Conservation (phyloP, 257 asterid species). For the Echium plantagineum region DNA sequence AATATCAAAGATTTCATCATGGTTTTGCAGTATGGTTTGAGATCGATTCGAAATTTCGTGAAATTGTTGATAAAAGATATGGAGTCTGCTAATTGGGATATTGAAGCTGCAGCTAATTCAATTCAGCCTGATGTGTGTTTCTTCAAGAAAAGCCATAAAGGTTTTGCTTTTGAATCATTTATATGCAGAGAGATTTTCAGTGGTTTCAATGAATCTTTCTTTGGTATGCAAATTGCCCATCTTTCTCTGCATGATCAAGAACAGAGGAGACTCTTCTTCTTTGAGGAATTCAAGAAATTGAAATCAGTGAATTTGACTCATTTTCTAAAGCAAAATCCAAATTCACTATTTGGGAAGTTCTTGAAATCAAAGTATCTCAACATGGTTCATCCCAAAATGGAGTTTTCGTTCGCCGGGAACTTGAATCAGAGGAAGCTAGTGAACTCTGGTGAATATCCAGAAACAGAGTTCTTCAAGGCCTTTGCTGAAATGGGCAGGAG, state of each 20-base stretch:
- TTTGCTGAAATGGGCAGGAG: constrained; percentile 94
- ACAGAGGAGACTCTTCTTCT: constrained; percentile 29
- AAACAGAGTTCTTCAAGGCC: constrained; percentile 62
- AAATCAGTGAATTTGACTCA: constrained; percentile 35
- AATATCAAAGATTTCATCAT: constrained; percentile 41
- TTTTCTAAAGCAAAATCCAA: constrained; percentile 37
- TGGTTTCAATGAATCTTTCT: constrained; percentile 34
- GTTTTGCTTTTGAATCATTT: constrained; percentile 58
- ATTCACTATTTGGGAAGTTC: constrained; percentile 44
- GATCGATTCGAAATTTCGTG: constrained; percentile 48
- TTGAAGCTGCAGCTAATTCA: constrained; percentile 50
- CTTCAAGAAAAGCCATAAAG: constrained; percentile 31
- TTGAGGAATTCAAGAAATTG: constrained; percentile 40
- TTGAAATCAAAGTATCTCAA: constrained; percentile 52
- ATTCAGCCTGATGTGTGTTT: constrained; percentile 32
- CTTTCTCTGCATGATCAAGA: not conserved
- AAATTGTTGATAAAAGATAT: constrained; percentile 48
- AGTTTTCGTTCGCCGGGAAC: constrained; percentile 36
- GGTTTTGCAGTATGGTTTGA: constrained; percentile 42
- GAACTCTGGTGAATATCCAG: constrained; percentile 72
- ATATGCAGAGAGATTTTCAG: constrained; percentile 53
- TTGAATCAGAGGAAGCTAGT: constrained; percentile 68
- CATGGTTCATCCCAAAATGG: constrained; percentile 77
- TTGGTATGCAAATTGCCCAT: constrained; percentile 17
- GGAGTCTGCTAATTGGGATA: constrained; percentile 68